Percentiles rank a stretch among this genome's conserved stretches.
Conservation (phyloP, 352 stramenopile genomes). For the Phytopythium litorale region DNA sequence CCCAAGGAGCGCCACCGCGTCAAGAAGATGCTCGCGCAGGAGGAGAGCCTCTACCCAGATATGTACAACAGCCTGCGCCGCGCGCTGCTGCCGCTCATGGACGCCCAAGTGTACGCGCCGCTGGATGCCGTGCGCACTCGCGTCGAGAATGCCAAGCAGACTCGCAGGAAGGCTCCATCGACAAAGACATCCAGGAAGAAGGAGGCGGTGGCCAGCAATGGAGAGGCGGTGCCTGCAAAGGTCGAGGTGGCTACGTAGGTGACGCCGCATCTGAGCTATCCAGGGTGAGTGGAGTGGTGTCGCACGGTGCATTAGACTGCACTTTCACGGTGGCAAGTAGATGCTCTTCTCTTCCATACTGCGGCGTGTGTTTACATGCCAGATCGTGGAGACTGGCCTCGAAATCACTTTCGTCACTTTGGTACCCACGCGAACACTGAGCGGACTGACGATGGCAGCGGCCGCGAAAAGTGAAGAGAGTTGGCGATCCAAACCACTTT, state of each 20-base stretch:
- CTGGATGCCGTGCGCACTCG: conserved; percentile 48
- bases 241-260: neutral
- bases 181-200: conserved; percentile 23
- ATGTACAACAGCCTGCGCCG: conserved; percentile 76
- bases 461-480: neutral
- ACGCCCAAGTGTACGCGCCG: conserved; percentile 61
- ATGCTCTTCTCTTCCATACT: neutral
- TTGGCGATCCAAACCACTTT: neutral
- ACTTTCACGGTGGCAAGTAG: neutral
- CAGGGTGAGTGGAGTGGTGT: neutral
- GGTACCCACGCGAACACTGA: neutral
- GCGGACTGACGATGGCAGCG: too few relatives aligned
- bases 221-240: neutral
- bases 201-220: neutral
- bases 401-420: neutral
- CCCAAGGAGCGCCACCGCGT: conserved; percentile 95
- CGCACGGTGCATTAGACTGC: neutral
- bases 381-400: neutral
- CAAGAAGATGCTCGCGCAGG: conserved; percentile 96
- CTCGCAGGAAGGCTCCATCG: conserved; percentile 29
- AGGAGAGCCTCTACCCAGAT: conserved; percentile 92
- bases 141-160: conserved; percentile 49
- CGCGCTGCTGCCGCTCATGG: conserved; percentile 78
- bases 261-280: neutral
- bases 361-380: neutral